Base-by-base conservation (phyloP, 2,329 filamentous ascomycete species). In the Pseudogymnoascus sp. region DNA sequence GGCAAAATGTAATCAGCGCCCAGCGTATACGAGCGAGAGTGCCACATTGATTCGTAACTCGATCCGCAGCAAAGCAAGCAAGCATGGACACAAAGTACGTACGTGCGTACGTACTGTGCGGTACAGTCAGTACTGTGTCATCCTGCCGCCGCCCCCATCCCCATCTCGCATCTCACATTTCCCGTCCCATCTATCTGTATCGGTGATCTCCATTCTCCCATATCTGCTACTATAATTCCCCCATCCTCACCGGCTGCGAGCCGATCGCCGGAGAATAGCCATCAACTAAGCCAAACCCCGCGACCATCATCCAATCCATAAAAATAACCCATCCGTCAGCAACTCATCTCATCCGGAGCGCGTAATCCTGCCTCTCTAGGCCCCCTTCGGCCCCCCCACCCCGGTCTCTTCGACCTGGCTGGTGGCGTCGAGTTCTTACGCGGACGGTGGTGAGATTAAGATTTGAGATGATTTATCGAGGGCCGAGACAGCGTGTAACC, bases 391-490 rank as follows among this genome's bases (percentile, higher is more conserved):
- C 37, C 13, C n/a, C 37, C 37, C 37, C n/a, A n/a, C 15, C 42
- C 21, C 21, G 2, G 42, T 26, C 21, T 42, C 38, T 17, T 7
- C 38, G 38, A 42, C 17, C 38, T 37, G 33, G 7, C 9, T 33
- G n/a, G 38, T 42, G 38, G 38, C 38, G 38, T 42, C 37, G 0
- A 17, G 15, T 19, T 19, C 38, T 26, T 21, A 21, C 42, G 42
- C 38, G 21, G 42, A 26, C 42, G 42, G 42, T 46, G 42, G 42
- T 46, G 42, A 46, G 42, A 46, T 46, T 46, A 46, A 46, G 42
- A 46, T 46, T 46, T 46, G 42, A 46, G 42, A 46, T 46, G 42
- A 46, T 46, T 46, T 46, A 46, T 46, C 42, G 42, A 46, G 42
- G 42, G 42, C 42, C 42, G 42, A 46, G 42, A 46, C 42, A 46